Conservation (phyloP, 1,284 basidiomycete genomes). For the Puccinia polysora region DNA sequence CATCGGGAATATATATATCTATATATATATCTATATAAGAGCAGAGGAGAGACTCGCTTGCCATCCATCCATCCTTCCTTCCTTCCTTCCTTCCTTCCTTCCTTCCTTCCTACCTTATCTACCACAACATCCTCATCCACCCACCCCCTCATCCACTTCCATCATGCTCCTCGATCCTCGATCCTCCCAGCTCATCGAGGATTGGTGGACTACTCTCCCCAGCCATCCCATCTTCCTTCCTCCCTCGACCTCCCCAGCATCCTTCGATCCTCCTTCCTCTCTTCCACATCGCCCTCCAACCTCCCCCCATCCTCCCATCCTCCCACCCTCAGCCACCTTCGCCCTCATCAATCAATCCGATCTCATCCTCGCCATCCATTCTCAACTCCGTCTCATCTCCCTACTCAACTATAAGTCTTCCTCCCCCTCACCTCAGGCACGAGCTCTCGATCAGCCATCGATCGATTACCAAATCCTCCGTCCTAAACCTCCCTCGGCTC, state of each 20-base stretch:
- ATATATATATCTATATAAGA: too few species aligned
- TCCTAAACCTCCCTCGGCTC: neutral
- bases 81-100: too few species aligned
- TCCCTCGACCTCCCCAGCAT: too few species aligned
- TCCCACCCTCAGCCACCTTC: neutral
- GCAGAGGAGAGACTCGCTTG: too few species aligned
- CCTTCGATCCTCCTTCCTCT: too few species aligned
- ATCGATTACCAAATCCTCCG: conserved; percentile 6
- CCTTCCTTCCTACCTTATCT: too few species aligned
- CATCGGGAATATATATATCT: too few species aligned
- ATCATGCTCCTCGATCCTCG: too few species aligned
- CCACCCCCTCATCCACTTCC: too few species aligned
- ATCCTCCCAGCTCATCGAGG: neutral
- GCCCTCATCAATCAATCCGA: conserved; percentile 4
- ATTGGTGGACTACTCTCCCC: neutral
- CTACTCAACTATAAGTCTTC: conserved; percentile 10
- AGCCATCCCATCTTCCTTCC: neutral
- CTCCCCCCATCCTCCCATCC: neutral
- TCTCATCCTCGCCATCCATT: neutral
- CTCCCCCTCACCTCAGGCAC: neutral
- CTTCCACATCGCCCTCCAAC: neutral
- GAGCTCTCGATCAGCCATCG: neutral
- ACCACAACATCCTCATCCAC: too few species aligned
- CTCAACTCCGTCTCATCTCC: conserved; percentile 19
- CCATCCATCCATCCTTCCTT: too few species aligned